A percentile compares a stretch with the other conserved stretches of the same genome.
Conservation (phyloP, 768 basidiomycete species). For the Leccinum longicurvipes region DNA sequence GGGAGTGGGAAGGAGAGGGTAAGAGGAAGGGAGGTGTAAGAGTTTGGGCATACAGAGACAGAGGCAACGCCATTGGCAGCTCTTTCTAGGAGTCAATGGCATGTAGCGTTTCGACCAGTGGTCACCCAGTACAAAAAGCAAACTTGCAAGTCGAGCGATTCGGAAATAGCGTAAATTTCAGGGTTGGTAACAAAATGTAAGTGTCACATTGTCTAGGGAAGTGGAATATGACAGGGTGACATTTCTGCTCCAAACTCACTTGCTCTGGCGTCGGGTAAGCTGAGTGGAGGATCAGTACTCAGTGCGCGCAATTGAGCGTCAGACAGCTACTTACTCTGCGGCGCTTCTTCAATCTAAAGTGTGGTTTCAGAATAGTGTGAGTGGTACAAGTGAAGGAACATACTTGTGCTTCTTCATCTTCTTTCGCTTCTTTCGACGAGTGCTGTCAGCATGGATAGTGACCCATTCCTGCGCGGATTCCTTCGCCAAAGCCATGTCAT, state of each 20-base stretch:
- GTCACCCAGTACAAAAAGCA: neutral
- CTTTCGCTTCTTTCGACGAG: constrained; percentile 80
- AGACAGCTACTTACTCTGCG: constrained; percentile 60
- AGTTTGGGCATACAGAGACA: constrained; percentile 50
- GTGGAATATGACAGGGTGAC: neutral
- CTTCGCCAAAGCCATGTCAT: constrained; percentile 49
- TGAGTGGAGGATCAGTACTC: constrained; percentile 25
- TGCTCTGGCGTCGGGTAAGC: constrained; percentile 44
- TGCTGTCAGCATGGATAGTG: constrained; percentile 72
- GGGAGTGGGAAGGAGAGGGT: constrained; percentile 69
- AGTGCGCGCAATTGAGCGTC: too few relatives aligned
- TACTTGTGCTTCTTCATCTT: constrained; percentile 99
- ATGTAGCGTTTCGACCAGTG: neutral
- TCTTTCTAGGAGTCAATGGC: neutral
- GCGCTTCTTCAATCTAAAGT: constrained; percentile 78
- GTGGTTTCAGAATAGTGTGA: constrained; percentile 8
- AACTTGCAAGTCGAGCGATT: neutral
- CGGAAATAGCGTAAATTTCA: neutral
- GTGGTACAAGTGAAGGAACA: constrained; percentile 30
- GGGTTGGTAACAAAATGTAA: neutral
- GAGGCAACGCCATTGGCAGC: neutral
- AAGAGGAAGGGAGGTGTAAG: constrained; percentile 64
- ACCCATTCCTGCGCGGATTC: constrained; percentile 59
- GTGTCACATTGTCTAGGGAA: constrained; percentile 8
- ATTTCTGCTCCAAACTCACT: constrained; percentile 17